Percentiles rank a stretch among this genome's conserved stretches.
Conservation (phyloP, 2,329 filamentous ascomycete genomes). For the Xylogone sp. region DNA sequence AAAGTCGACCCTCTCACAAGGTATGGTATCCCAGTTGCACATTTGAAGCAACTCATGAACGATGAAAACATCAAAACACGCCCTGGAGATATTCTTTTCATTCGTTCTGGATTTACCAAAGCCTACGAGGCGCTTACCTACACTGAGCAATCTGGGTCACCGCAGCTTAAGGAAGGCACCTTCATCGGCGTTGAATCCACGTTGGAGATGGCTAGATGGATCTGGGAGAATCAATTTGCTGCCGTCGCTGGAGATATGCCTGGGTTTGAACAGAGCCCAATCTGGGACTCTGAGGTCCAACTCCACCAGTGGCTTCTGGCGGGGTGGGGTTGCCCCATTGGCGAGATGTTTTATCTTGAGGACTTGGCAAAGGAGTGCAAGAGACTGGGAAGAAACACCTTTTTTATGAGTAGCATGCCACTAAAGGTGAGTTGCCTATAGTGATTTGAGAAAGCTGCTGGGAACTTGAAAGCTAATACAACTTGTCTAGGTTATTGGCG, state of each 20-base stretch:
- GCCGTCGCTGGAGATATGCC: conserved; percentile 41
- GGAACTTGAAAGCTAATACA: too few species aligned
- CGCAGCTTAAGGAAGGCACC: neutral
- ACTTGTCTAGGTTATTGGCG: conserved; percentile 15
- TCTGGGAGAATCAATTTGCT: conserved; percentile 42
- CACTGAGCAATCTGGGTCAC: conserved; percentile 29
- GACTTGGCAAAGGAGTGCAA: conserved; percentile 10
- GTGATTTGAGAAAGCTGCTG: too few species aligned
- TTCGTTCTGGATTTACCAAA: conserved; percentile 33
- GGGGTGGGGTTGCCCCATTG: conserved; percentile 17
- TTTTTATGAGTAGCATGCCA: conserved; percentile 14
- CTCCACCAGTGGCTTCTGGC: conserved; percentile 13
- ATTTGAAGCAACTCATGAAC: conserved; percentile 30
- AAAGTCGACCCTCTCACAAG: conserved; percentile 50
- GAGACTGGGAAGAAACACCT: conserved; percentile 9
- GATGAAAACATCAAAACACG: conserved; percentile 9
- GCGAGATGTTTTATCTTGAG: conserved; percentile 18
- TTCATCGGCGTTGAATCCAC: conserved; percentile 35
- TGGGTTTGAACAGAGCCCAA: conserved; percentile 34
- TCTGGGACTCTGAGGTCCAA: conserved; percentile 19
- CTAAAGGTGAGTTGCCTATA: conserved; percentile 4
- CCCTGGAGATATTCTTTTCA: conserved; percentile 34
- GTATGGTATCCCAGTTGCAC: conserved; percentile 19
- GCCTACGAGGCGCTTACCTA: conserved; percentile 25
- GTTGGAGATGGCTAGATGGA: conserved; percentile 34